Evolutionary conservation across 345 rosid genomes (phyloP).

Genomic region (Pistacia vera): DNA sequence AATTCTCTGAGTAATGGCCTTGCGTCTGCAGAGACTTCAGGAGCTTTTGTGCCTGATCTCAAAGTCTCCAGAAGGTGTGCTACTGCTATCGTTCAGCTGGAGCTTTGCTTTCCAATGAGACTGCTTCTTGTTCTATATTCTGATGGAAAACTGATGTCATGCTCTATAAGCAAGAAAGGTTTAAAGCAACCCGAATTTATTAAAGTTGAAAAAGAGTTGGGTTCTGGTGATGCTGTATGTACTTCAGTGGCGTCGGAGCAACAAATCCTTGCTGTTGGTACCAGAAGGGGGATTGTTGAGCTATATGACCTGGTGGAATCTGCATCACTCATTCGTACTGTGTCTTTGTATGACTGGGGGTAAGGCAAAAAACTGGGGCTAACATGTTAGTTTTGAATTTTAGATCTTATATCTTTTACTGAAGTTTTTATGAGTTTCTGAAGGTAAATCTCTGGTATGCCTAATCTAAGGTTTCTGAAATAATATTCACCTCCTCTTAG

Average conservation of each 20-base stretch:
- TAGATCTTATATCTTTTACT: not conserved
- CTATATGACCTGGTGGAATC: constrained; percentile 79
- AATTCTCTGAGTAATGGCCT: constrained; percentile 56
- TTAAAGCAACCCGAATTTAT: constrained; percentile 69
- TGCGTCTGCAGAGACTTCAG: constrained; percentile 45
- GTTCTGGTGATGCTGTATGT: constrained; percentile 83
- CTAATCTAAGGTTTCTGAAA: not conserved
- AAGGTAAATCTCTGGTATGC: not conserved
- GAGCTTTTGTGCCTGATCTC: constrained; percentile 31
- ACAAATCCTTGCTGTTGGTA: constrained; percentile 95
- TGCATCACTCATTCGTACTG: constrained; percentile 68
- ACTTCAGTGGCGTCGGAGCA: constrained; percentile 84
- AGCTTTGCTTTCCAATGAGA: constrained; percentile 68
- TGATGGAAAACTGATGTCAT: constrained; percentile 72
- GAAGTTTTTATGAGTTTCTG: not conserved
- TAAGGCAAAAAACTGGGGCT: constrained; percentile 28
- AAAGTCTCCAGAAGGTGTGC: constrained; percentile 43
- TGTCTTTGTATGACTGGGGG: constrained; percentile 98
- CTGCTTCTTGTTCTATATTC: constrained; percentile 72
- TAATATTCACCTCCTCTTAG: not conserved
- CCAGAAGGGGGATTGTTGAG: constrained; percentile 85
- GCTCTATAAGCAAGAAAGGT: constrained; percentile 89
- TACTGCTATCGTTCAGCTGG: constrained; percentile 66
- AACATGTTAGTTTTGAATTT: constrained; percentile 1
- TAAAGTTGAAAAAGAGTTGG: constrained; percentile 67